Evolutionary conservation across 768 basidiomycete species (phyloP).

Genomic region (Boletus rubroflammeus): DNA sequence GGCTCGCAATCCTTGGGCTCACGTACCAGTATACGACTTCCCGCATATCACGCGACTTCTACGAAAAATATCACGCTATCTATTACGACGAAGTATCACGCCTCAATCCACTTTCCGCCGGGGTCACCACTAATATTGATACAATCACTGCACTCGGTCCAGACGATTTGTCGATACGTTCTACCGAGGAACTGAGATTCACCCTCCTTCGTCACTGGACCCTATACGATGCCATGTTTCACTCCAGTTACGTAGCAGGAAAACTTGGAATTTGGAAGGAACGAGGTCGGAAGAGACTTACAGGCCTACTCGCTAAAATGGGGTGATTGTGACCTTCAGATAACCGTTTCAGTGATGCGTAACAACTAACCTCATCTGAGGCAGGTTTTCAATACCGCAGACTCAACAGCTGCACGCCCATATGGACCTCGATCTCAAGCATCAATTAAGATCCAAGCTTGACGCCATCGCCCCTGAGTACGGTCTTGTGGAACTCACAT

Average conservation of each 20-base stretch:
- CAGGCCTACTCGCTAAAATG: constrained; percentile 96
- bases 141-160: constrained; percentile 58
- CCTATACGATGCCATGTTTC: constrained; percentile 95
- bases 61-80: constrained; percentile 75
- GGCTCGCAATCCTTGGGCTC: constrained; percentile 90
- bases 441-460: constrained; percentile 72
- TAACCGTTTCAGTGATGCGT: neutral
- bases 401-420: constrained; percentile 92
- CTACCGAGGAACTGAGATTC: constrained; percentile 88
- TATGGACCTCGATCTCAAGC: constrained; percentile 96
- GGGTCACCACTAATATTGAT: constrained; percentile 34
- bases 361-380: constrained; percentile 13
- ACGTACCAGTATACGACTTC: constrained; percentile 90
- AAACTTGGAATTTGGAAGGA: constrained; percentile 98
- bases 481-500: constrained; percentile 88
- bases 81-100: constrained; percentile 92
- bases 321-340: constrained; percentile 54
- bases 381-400: constrained; percentile 88
- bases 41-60: constrained; percentile 81
- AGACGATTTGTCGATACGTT: constrained; percentile 79
- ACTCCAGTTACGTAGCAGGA: constrained; percentile 93
- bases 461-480: constrained; percentile 92
- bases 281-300: constrained; percentile 81
- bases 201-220: constrained; percentile 98
- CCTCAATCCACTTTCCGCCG: constrained; percentile 65